Evolutionary conservation across 2,329 filamentous ascomycete genomes (phyloP).

Genomic region (Alternaria triticimaculans): DNA sequence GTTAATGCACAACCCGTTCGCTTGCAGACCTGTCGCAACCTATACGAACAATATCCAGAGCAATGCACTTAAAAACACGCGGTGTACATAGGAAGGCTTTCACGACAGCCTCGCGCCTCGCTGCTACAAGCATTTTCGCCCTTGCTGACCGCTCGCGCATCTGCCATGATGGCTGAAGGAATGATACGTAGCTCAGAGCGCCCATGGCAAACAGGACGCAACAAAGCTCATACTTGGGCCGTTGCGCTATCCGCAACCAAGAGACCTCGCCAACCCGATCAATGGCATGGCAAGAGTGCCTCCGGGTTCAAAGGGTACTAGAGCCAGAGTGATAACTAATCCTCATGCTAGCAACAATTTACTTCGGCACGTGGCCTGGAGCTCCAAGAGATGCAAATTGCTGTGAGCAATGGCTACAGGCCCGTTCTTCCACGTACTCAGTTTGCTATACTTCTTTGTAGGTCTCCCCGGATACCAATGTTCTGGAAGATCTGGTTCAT

Average conservation of each 20-base stretch:
- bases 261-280: not conserved
- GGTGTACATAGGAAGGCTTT: not conserved
- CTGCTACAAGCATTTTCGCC: not conserved
- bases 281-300: not conserved
- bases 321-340: not conserved
- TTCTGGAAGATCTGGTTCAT: conserved; percentile 13
- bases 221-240: not conserved
- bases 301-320: not conserved
- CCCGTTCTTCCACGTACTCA: conserved; percentile 6
- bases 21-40: not conserved
- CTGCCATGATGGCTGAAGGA: not conserved
- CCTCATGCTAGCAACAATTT: not conserved
- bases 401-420: conserved; percentile 4
- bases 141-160: not conserved
- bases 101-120: not conserved
- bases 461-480: not conserved
- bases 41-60: not conserved
- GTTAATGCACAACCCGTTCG: not conserved
- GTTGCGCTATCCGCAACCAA: not conserved
- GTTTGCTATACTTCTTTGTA: not conserved
- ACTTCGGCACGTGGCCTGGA: not conserved
- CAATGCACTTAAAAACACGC: not conserved
- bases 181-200: not conserved
- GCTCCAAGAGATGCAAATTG: not conserved
- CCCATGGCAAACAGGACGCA: not conserved